Evolutionary conservation across 176 grass and related monocot species (phyloP).

Genomic region (Aegilops umbellulata): DNA sequence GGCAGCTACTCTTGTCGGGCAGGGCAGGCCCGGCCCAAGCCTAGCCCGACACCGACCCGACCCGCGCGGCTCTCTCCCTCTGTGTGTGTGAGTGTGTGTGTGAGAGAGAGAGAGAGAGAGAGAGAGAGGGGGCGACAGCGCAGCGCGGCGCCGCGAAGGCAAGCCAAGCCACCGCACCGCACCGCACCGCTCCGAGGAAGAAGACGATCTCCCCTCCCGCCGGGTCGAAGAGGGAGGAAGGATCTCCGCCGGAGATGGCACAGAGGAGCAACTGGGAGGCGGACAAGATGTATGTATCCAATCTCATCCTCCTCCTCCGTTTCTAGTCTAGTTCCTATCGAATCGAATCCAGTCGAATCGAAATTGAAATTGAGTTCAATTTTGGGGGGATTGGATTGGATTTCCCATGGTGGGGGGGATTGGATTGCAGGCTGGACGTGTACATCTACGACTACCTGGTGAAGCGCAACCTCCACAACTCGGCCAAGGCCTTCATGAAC

Average conservation of each 20-base stretch:
- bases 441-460: conserved; percentile 96
- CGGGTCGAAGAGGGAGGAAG: too few relatives aligned
- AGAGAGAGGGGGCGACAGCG: too few relatives aligned
- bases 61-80: background rate
- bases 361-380: background rate
- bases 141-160: too few relatives aligned
- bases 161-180: too few relatives aligned
- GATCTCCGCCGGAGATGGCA: conserved; percentile 39
- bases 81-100: too few relatives aligned
- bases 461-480: conserved; percentile 88
- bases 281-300: conserved; percentile 76
- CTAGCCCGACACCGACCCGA: too few relatives aligned
- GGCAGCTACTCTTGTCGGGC: too few relatives aligned
- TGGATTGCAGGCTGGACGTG: conserved; percentile 72
- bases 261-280: conserved; percentile 90
- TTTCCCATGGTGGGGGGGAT: too few relatives aligned
- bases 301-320: background rate
- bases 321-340: background rate
- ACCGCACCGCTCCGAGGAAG: background rate
- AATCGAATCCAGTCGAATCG: background rate
- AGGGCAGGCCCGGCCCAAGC: too few relatives aligned
- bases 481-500: conserved; percentile 87
- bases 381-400: too few relatives aligned
- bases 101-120: too few relatives aligned
- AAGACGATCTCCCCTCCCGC: background rate